Conservation (phyloP, 768 basidiomycete genomes). For the Leccinellum rugosiceps region DNA sequence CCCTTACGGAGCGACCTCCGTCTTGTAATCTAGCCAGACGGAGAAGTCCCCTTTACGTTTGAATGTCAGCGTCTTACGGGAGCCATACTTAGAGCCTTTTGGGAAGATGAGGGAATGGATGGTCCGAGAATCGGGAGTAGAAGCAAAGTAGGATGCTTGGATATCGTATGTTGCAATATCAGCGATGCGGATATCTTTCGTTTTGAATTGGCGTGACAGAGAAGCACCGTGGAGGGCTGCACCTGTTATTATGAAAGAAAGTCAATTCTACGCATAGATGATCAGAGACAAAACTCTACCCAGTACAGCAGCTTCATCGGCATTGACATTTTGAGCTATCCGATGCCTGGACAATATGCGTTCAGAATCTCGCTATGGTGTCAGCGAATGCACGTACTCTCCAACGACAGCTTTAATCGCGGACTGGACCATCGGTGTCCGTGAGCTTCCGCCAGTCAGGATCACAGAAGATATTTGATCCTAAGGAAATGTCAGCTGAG, state of each 20-base stretch:
- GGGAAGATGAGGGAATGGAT: slow-evolving; percentile 81
- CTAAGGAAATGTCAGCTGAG: slow-evolving; percentile 35
- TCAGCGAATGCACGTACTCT: slow-evolving; percentile 46
- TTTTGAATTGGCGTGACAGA: slow-evolving; percentile 88
- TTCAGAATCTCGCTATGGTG: neutral
- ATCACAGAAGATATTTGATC: slow-evolving; percentile 84
- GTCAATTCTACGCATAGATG: slow-evolving; percentile 1
- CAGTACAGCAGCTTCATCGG: slow-evolving; percentile 93
- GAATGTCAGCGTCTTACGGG: slow-evolving; percentile 84
- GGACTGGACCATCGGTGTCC: slow-evolving; percentile 88
- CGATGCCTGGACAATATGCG: slow-evolving; percentile 49
- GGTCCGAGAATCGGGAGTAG: slow-evolving; percentile 51
- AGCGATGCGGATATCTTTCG: slow-evolving; percentile 84
- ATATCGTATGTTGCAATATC: slow-evolving; percentile 76
- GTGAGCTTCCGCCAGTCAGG: slow-evolving; percentile 85
- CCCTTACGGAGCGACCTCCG: slow-evolving; percentile 56
- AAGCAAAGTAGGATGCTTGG: slow-evolving; percentile 73
- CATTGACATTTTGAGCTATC: slow-evolving; percentile 92
- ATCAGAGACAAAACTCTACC: slow-evolving; percentile 37
- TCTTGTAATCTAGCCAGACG: slow-evolving; percentile 76
- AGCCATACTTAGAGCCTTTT: slow-evolving; percentile 67
- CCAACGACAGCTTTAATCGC: slow-evolving; percentile 78
- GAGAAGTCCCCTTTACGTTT: slow-evolving; percentile 82
- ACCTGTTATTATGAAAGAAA: slow-evolving; percentile 32
- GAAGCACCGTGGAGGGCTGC: slow-evolving; percentile 91